phyloP scores from a whole-genome alignment of 2,329 filamentous ascomycete species.

The Fusarium miscanthi region DNA sequence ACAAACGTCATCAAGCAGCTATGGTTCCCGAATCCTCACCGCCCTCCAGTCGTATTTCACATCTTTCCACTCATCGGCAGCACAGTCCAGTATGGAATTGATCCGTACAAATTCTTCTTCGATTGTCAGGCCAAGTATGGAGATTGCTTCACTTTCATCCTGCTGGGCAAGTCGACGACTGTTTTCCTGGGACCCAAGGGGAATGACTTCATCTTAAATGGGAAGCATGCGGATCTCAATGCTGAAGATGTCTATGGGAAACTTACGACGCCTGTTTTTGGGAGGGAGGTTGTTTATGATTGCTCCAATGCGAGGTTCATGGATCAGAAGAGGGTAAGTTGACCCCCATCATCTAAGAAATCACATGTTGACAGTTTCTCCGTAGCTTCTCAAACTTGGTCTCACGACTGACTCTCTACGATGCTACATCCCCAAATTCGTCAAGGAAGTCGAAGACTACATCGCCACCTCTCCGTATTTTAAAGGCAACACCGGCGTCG shows the following conservation, averaged over 20 bases:
- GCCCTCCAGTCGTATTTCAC: slow-evolving; percentile 83
- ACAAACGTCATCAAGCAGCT: slow-evolving; percentile 85
- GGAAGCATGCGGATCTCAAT: slow-evolving; percentile 87
- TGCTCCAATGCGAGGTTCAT: slow-evolving; percentile 91
- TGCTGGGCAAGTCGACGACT: slow-evolving; percentile 88
- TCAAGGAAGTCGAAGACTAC: slow-evolving; percentile 77
- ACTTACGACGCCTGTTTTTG: slow-evolving; percentile 78
- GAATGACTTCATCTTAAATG: slow-evolving; percentile 92
- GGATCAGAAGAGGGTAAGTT: slow-evolving; percentile 90
- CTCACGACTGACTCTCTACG: slow-evolving; percentile 78
- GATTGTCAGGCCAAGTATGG: slow-evolving; percentile 82
- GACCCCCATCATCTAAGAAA: accelerated
- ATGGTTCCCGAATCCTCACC: slow-evolving; percentile 82
- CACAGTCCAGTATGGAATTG: slow-evolving; percentile 92
- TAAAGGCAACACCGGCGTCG: slow-evolving; percentile 72
- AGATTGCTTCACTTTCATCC: slow-evolving; percentile 87
- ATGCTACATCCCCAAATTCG: slow-evolving; percentile 81
- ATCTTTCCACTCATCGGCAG: slow-evolving; percentile 86
- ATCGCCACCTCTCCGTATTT: slow-evolving; percentile 73
- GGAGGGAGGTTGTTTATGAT: slow-evolving; percentile 87
- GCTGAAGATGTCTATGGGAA: slow-evolving; percentile 91
- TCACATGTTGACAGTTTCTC: neutral
- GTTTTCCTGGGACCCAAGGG: slow-evolving; percentile 84
- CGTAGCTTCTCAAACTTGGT: slow-evolving; percentile 80
- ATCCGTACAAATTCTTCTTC: slow-evolving; percentile 88